phyloP scores from a whole-genome alignment of 305 asterid genomes.

The Solanum aculeatissimum region DNA sequence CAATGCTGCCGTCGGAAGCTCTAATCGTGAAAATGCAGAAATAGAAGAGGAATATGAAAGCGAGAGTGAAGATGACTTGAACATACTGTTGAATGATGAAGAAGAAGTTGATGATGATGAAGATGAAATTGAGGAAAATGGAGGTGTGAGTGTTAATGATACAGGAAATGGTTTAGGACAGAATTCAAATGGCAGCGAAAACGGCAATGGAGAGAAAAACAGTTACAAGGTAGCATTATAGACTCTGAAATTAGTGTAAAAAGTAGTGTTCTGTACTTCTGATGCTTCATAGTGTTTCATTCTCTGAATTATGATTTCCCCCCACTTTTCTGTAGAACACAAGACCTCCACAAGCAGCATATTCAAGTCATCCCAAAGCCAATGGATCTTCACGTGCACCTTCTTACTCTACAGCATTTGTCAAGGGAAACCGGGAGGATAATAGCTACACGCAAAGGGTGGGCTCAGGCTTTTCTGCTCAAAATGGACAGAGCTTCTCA shows the following conservation, averaged over 20 bases:
- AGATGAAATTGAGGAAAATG: not conserved
- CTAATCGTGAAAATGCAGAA: slow-evolving; percentile 4
- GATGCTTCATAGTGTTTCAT: not conserved
- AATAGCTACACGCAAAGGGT: not conserved
- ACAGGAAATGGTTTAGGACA: not conserved
- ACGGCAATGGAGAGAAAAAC: slow-evolving; percentile 7
- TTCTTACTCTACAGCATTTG: not conserved
- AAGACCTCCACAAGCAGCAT: slow-evolving; percentile 1
- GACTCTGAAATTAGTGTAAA: not conserved
- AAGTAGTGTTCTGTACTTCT: not conserved
- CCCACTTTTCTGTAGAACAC: slow-evolving; percentile 9
- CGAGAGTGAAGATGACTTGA: slow-evolving; percentile 1
- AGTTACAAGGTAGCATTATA: not conserved
- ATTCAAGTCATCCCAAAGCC: slow-evolving; percentile 8
- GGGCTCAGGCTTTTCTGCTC: slow-evolving; percentile 1
- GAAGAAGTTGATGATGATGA: not conserved
- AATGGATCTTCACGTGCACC: not conserved
- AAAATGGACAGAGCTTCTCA: slow-evolving; percentile 12
- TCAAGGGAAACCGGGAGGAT: slow-evolving; percentile 12
- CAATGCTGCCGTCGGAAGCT: not conserved
- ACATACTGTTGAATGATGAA: slow-evolving; percentile 28
- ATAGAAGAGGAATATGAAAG: not conserved
- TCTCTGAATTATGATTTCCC: not conserved
- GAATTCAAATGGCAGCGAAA: not conserved
- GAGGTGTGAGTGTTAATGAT: not conserved